Evolutionary conservation across 2,329 filamentous ascomycete species (phyloP).

Genomic region (Remersonia thermophila): DNA sequence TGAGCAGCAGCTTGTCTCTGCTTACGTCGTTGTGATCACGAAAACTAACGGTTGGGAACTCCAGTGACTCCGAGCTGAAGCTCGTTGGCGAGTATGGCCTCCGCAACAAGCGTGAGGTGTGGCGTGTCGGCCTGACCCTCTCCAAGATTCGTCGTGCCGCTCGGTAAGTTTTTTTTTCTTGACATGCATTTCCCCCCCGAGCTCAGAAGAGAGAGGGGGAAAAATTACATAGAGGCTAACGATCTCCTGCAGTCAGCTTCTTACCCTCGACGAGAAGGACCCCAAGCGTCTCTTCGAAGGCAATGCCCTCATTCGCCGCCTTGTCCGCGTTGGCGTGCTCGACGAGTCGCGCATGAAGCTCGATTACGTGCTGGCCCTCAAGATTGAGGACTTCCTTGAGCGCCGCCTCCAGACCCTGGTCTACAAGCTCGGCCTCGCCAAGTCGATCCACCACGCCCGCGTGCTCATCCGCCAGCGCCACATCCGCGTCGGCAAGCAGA

Average conservation of each 20-base stretch:
- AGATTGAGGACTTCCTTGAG: slow-evolving; percentile 99
- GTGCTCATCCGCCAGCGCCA: slow-evolving; percentile 99
- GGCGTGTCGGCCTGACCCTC: slow-evolving; percentile 97
- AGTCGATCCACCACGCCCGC: slow-evolving; percentile 99
- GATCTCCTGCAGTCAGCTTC: slow-evolving; percentile 67
- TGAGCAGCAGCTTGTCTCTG: slow-evolving; percentile 96
- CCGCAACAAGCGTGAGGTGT: slow-evolving; percentile 99
- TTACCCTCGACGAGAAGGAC: slow-evolving; percentile 99
- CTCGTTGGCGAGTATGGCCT: slow-evolving; percentile 99
- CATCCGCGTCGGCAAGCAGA: slow-evolving; percentile 99
- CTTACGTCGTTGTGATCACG: slow-evolving; percentile 76
- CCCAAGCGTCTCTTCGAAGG: slow-evolving; percentile 99
- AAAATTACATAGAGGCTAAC: slow-evolving; percentile 8
- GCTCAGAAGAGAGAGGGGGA: too few relatives aligned
- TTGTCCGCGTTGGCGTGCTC: slow-evolving; percentile 98
- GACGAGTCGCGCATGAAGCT: slow-evolving; percentile 99
- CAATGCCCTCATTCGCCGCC: slow-evolving; percentile 99
- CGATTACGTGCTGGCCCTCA: slow-evolving; percentile 99
- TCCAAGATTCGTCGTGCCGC: slow-evolving; percentile 99
- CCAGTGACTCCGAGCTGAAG: slow-evolving; percentile 98
- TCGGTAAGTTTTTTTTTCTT: slow-evolving; percentile 51
- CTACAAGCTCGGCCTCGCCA: slow-evolving; percentile 99
- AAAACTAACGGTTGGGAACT: slow-evolving; percentile 49
- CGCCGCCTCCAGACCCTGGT: slow-evolving; percentile 98
- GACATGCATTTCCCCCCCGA: not conserved